Evolutionary conservation across 768 basidiomycete genomes (phyloP), one percentile per base, ranked within the genome.

Genomic region (Stropharia rugosoannulata): DNA sequence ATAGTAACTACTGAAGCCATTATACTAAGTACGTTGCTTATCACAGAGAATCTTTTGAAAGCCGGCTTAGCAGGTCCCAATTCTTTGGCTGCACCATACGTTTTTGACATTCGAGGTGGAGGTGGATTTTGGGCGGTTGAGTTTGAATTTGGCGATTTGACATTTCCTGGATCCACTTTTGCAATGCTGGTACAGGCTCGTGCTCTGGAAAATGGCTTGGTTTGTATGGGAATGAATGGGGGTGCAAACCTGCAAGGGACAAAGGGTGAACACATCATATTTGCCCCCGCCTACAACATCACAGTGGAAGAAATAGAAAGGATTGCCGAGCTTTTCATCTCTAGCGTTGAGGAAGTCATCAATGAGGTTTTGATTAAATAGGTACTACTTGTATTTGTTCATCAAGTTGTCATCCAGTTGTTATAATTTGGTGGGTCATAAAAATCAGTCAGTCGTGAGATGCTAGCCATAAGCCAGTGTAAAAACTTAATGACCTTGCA

Each of bases 61-160:
- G 73, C 79, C 57, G 78, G 82, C 25, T 73, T 94, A 35, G 72
- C 73, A 50, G 74, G 78, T 0, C 80, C 83, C 7, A 82, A 80
- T 61, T 73, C 82, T n/a, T 64, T 74, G 42, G 81, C 86, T 36
- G 80, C 82, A 25, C 87, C 86, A 0, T 87, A 80, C 66, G 80
- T 82, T 4, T 90, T 87, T 64, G 91, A 93, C 66, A 82, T 93
- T 56, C 86, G 94, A 27, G 93, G 94, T 9, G 83, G 84, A 16
- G 94, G 93, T 35, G 80, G 85, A 27, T 92, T 94, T 73, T 93
- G 89, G 88, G 87, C 77, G 19, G 72, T 95, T 51, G 93, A 95
- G 66, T 93, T 92, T 59, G 89, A 93, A 61, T 84, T 89, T 59
- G 73, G 77, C 53, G 77, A 74, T 9, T 49, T 83, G 15, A 73